Conservation (phyloP, 1,139 yeast species). For the Entelexis sorbosivorans region DNA sequence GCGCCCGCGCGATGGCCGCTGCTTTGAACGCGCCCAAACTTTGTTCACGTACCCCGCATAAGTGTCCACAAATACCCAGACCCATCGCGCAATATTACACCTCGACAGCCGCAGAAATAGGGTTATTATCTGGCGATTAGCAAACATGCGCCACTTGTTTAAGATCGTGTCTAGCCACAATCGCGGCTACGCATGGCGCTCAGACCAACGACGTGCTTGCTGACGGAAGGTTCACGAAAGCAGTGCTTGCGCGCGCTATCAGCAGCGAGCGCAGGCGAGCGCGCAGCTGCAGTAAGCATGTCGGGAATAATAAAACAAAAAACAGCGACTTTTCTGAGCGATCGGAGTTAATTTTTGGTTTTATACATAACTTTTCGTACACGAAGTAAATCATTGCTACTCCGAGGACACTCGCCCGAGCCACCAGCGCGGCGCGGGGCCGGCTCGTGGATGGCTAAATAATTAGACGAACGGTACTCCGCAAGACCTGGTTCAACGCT, state of each 20-base stretch:
- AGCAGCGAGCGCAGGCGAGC: too few species aligned
- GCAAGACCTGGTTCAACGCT: too few species aligned
- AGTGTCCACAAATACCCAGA: background rate
- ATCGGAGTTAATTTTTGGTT: slow-evolving; percentile 1
- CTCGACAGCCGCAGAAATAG: background rate
- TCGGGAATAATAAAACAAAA: background rate
- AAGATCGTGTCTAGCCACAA: background rate
- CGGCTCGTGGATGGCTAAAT: background rate
- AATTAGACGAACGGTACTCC: background rate
- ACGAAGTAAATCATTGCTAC: slow-evolving; percentile 3
- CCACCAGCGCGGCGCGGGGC: background rate
- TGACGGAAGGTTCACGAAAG: background rate
- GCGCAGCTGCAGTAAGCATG: background rate
- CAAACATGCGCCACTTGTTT: slow-evolving; percentile 3
- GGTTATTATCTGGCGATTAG: slow-evolving; percentile 3
- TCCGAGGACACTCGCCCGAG: background rate
- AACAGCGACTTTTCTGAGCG: background rate
- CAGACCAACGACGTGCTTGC: too few species aligned
- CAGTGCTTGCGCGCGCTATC: too few species aligned
- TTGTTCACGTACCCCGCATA: too few species aligned
- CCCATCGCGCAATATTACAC: background rate
- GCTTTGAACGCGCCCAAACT: too few species aligned
- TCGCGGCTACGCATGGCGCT: background rate
- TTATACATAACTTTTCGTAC: slow-evolving; percentile 5
- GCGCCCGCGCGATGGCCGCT: too few species aligned